phyloP scores from a whole-genome alignment of 192 early-diverging fungal species.

The Umbelopsis isabellina region DNA sequence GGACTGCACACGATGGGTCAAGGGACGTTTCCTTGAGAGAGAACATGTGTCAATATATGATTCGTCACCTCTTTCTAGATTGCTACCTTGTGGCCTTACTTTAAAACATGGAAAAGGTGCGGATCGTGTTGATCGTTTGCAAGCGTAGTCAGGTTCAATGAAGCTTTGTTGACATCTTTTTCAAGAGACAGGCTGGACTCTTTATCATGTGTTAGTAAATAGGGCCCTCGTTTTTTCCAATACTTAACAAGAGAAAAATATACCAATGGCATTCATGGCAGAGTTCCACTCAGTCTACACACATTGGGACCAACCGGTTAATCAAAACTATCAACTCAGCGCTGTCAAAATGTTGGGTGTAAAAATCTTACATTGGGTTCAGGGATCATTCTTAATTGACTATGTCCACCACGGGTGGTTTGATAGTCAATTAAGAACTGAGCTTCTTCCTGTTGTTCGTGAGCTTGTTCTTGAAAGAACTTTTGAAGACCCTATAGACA shows the following conservation, averaged over 20 bases:
- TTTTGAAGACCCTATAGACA: slow-evolving; percentile 39
- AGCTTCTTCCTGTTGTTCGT: slow-evolving; percentile 51
- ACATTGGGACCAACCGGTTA: background rate
- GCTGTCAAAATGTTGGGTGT: background rate
- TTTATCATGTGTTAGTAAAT: background rate
- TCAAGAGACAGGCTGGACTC: slow-evolving; percentile 25
- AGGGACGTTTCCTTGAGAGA: slow-evolving; percentile 23
- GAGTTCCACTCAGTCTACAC: slow-evolving; percentile 45
- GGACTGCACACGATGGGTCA: slow-evolving; percentile 47
- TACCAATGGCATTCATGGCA: slow-evolving; percentile 49
- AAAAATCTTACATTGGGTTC: slow-evolving; percentile 32
- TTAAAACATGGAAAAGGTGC: slow-evolving; percentile 46
- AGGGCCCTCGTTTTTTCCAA: background rate
- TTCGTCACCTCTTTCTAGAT: too few relatives aligned
- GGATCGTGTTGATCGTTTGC: slow-evolving; percentile 47
- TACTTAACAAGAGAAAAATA: background rate
- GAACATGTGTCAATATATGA: background rate
- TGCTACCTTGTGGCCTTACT: slow-evolving; percentile 19
- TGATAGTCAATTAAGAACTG: slow-evolving; percentile 54
- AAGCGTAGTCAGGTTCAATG: slow-evolving; percentile 45
- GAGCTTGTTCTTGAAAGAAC: slow-evolving; percentile 49
- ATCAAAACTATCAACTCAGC: background rate
- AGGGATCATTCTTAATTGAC: slow-evolving; percentile 41
- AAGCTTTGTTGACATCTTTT: slow-evolving; percentile 51
- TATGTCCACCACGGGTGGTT: slow-evolving; percentile 50